Percentiles rank a stretch among this genome's conserved stretches.
Evolutionary conservation across 148 eudicot genomes (phyloP).

Genomic region (Rhododendron ovatum): DNA sequence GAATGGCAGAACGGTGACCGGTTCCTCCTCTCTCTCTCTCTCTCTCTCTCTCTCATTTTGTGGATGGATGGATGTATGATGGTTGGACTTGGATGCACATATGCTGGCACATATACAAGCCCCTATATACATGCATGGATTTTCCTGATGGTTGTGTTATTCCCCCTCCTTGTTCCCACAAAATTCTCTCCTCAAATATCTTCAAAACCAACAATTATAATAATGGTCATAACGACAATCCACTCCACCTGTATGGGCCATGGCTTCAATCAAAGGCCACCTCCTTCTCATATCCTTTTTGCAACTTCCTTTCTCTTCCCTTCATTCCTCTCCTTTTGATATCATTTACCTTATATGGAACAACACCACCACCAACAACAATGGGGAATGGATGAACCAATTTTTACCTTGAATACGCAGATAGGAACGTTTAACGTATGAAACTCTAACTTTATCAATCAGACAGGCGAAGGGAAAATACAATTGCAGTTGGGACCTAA

Average conservation of each 20-base stretch:
- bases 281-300: background rate
- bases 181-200: constrained; percentile 9
- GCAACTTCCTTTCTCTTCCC: background rate
- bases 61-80: background rate
- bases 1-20: constrained; percentile 9
- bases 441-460: background rate
- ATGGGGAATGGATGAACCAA: background rate
- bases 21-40: background rate
- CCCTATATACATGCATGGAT: background rate
- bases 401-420: background rate
- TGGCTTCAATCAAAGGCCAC: background rate
- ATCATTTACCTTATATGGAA: background rate
- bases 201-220: constrained; percentile 8
- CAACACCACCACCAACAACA: background rate
- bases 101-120: background rate
- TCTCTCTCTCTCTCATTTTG: background rate
- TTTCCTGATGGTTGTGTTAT: background rate
- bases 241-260: background rate
- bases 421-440: background rate
- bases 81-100: background rate
- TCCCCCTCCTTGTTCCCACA: constrained; percentile 7
- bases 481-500: background rate
- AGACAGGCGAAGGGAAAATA: background rate
- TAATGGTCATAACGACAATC: background rate
- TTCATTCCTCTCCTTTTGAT: background rate